Percentiles rank a stretch among this genome's conserved stretches.
Evolutionary conservation across 129 eudicot species (phyloP).

Genomic region (Flaveria trinervia): DNA sequence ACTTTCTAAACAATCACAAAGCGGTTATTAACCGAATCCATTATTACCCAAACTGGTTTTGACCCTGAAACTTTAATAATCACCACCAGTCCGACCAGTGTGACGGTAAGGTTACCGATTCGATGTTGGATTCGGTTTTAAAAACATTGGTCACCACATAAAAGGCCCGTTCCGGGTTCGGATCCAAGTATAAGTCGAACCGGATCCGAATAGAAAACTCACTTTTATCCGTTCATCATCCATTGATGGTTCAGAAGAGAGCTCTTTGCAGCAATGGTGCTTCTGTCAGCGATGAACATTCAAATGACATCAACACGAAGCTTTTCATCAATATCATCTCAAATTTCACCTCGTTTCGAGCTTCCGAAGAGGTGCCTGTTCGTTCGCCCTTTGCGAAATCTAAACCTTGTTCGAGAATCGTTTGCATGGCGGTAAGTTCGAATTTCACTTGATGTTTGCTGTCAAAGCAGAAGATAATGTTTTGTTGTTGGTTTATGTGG

Average conservation of each 20-base stretch:
- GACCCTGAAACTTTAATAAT: no score
- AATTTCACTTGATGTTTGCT: constrained; percentile 13
- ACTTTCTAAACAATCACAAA: no score
- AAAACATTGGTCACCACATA: no score
- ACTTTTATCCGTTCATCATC: constrained; percentile 29
- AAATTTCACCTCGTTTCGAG: constrained; percentile 31
- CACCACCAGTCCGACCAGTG: no score
- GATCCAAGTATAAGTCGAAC: constrained; percentile 7
- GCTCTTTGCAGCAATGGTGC: constrained; percentile 5
- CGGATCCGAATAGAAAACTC: constrained; percentile 6
- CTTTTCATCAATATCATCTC: constrained; percentile 47
- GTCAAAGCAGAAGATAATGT: neutral
- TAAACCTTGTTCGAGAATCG: constrained; percentile 35
- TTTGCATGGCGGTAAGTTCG: constrained; percentile 74
- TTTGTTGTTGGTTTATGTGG: neutral
- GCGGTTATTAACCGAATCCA: no score
- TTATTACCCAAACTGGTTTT: no score
- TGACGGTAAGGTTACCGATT: no score
- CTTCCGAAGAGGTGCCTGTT: constrained; percentile 17
- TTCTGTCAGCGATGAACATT: constrained; percentile 45
- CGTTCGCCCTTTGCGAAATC: constrained; percentile 31
- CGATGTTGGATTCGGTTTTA: no score
- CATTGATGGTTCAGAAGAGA: constrained; percentile 20
- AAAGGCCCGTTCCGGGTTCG: neutral
- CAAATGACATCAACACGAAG: constrained; percentile 40